Conservation (phyloP, 352 stramenopile genomes). For the Lagenidium giganteum region DNA sequence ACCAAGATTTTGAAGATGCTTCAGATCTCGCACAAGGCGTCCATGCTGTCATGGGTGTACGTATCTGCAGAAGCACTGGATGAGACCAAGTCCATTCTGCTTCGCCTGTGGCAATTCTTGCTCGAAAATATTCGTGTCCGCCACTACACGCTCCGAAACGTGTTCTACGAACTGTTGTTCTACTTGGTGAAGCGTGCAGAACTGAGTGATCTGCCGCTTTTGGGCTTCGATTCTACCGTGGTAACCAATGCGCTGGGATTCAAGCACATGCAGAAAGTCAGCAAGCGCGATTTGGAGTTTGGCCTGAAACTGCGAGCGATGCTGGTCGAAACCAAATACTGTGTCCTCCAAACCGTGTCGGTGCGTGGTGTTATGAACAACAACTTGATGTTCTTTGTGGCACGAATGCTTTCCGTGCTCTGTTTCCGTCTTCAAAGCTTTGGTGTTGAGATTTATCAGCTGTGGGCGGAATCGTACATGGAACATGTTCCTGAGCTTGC, state of each 20-base stretch:
- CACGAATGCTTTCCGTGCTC: slow-evolving; percentile 81
- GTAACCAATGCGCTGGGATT: slow-evolving; percentile 49
- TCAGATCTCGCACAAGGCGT: slow-evolving; percentile 86
- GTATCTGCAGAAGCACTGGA: slow-evolving; percentile 74
- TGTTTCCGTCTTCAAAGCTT: slow-evolving; percentile 85
- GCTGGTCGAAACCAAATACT: slow-evolving; percentile 88
- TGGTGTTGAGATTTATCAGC: slow-evolving; percentile 81
- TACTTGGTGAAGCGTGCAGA: slow-evolving; percentile 87
- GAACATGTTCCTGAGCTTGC: slow-evolving; percentile 72
- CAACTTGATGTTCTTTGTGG: slow-evolving; percentile 90
- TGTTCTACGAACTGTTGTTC: slow-evolving; percentile 87
- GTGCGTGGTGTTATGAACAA: slow-evolving; percentile 90
- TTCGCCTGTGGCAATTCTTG: slow-evolving; percentile 84
- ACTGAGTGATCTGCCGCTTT: slow-evolving; percentile 73
- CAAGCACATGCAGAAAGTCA: slow-evolving; percentile 72
- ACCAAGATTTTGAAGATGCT: slow-evolving; percentile 89
- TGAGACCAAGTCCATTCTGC: slow-evolving; percentile 83
- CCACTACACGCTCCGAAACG: slow-evolving; percentile 85
- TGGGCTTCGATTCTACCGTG: slow-evolving; percentile 81
- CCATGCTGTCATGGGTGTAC: slow-evolving; percentile 88
- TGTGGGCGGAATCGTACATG: slow-evolving; percentile 84
- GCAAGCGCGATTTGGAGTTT: slow-evolving; percentile 81
- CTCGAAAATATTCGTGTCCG: slow-evolving; percentile 88
- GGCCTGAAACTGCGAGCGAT: slow-evolving; percentile 81
- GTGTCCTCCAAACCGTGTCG: slow-evolving; percentile 81